These are phyloP conservation scores for Singerocomus inundabilis DNA, from an alignment of 1,284 basidiomycete genomes.

Conservation along the genomic window DNA sequence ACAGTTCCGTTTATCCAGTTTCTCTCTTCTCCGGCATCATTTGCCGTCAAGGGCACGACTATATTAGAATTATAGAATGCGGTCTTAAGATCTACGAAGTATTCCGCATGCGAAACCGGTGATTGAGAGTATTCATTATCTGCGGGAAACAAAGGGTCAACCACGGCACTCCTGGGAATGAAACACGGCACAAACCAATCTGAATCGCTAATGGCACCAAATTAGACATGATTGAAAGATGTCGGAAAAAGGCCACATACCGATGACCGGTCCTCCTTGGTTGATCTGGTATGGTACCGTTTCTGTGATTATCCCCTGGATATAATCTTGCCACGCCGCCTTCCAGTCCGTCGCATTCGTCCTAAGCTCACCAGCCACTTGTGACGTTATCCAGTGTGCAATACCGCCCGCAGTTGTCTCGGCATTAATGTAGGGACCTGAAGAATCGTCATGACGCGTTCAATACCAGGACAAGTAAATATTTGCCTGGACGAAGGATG, in stretches of 20 bases:
- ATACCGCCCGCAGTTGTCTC: constrained; percentile 82
- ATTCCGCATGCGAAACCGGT: constrained; percentile 48
- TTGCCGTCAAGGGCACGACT: constrained; percentile 72
- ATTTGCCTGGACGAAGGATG: constrained; percentile 58
- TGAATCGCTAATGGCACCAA: constrained; percentile 51
- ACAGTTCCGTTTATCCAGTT: constrained; percentile 72
- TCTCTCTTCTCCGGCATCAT: constrained; percentile 56
- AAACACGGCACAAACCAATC: constrained; percentile 48
- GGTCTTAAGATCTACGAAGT: constrained; percentile 63
- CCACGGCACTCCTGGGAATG: not conserved
- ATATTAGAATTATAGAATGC: constrained; percentile 56
- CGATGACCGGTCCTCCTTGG: constrained; percentile 71
- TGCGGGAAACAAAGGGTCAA: constrained; percentile 19
- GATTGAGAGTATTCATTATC: constrained; percentile 77
- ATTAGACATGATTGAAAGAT: constrained; percentile 5
- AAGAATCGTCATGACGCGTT: constrained; percentile 18
- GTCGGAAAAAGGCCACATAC: constrained; percentile 35
- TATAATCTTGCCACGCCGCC: constrained; percentile 69
- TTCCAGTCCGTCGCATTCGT: constrained; percentile 65
- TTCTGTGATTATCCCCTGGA: constrained; percentile 61
- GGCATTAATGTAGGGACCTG: constrained; percentile 68
- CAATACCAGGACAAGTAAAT: not conserved
- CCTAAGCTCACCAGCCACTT: constrained; percentile 63
- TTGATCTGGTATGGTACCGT: constrained; percentile 67
- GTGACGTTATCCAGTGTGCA: constrained; percentile 73